Percentiles rank a stretch among this genome's conserved stretches.
Evolutionary conservation across 768 basidiomycete genomes (phyloP).

Genomic region (Phlegmacium glaucopus): DNA sequence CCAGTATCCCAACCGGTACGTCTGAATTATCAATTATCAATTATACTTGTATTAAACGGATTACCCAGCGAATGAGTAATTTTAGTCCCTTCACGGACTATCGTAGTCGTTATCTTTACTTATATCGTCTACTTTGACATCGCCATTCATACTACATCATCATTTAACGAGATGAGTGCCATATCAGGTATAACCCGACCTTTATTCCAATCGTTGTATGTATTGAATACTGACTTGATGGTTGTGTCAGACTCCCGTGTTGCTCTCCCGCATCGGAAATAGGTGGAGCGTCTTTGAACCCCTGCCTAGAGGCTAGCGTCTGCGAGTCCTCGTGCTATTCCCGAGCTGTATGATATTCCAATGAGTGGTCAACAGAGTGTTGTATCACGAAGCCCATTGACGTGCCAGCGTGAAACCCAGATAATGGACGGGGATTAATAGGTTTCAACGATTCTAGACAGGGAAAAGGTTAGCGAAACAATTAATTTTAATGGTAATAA

Average conservation of each 20-base stretch:
- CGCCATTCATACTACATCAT: conserved; percentile 67
- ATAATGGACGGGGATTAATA: no score
- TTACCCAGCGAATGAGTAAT: conserved; percentile 81
- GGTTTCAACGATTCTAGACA: no score
- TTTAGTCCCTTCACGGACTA: conserved; percentile 74
- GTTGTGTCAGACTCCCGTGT: conserved; percentile 61
- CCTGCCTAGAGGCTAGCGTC: conserved; percentile 53
- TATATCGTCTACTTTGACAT: conserved; percentile 77
- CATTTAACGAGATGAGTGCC: conserved; percentile 63
- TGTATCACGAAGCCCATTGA: conserved; percentile 38
- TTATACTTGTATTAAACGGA: no score
- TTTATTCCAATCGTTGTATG: no score
- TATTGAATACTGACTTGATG: no score
- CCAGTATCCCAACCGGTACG: conserved; percentile 85
- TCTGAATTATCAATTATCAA: no score
- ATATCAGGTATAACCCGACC: conserved; percentile 69
- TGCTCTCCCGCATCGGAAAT: conserved; percentile 39
- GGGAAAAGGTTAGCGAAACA: no score
- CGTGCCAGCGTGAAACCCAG: not conserved
- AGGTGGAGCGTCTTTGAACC: conserved; percentile 30
- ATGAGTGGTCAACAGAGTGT: conserved; percentile 75
- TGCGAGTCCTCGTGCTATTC: conserved; percentile 43
- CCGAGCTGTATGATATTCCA: conserved; percentile 79
- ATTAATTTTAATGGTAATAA: no score
- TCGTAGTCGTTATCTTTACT: conserved; percentile 67